A percentile compares a stretch with the other conserved stretches of the same genome.
phyloP scores from a whole-genome alignment of 2,329 filamentous ascomycete species.

The Aspergillus viridinutans region DNA sequence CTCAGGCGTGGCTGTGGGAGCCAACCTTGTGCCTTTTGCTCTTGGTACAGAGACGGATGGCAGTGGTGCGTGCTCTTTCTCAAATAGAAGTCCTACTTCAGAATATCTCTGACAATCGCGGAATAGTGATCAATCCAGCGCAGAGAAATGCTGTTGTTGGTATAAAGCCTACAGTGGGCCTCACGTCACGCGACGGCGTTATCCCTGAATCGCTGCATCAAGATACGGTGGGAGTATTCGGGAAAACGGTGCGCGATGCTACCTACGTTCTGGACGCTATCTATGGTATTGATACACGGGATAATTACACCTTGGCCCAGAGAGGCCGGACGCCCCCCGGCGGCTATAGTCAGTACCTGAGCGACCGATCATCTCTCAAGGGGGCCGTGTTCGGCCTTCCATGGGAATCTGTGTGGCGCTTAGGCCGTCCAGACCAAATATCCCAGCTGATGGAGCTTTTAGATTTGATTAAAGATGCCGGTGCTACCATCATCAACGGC shows the following conservation, averaged over 20 bases:
- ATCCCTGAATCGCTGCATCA: constrained; percentile 65
- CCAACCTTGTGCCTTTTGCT: constrained; percentile 60
- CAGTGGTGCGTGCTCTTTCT: constrained; percentile 40
- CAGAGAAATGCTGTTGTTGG: constrained; percentile 66
- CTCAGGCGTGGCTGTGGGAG: constrained; percentile 60
- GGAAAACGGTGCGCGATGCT: constrained; percentile 65
- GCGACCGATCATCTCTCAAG: constrained; percentile 51
- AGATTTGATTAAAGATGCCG: constrained; percentile 53
- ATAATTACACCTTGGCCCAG: constrained; percentile 64
- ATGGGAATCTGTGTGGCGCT: constrained; percentile 67
- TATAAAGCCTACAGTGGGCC: constrained; percentile 70
- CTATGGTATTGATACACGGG: constrained; percentile 58
- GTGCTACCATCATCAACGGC: constrained; percentile 64
- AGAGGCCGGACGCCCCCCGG: constrained; percentile 49
- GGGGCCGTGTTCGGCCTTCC: constrained; percentile 66
- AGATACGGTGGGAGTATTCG: constrained; percentile 66
- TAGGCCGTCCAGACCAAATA: constrained; percentile 55
- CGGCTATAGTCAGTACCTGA: constrained; percentile 57
- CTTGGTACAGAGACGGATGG: constrained; percentile 73
- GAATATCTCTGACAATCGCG: background rate
- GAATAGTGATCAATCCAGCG: constrained; percentile 63
- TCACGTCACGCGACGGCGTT: constrained; percentile 61
- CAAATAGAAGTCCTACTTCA: background rate
- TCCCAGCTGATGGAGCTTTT: constrained; percentile 51
- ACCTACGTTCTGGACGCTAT: constrained; percentile 64